Conservation (phyloP, 805 yeast genomes). For the Yarrowia hollandica region DNA sequence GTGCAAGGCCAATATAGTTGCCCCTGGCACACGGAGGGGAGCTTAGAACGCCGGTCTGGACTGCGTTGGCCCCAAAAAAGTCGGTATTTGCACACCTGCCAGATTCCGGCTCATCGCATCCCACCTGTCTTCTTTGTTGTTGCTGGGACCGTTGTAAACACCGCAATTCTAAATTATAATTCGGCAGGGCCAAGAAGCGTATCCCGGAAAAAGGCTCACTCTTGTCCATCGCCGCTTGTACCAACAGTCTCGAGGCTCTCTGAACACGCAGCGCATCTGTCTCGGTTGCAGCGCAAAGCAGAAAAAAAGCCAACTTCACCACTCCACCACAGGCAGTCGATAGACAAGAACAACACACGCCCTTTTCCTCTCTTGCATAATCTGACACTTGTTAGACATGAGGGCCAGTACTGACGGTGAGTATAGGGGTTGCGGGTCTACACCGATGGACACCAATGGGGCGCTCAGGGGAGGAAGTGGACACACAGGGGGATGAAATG, state of each 20-base stretch:
- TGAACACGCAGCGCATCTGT: neutral
- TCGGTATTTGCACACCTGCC: too few species aligned
- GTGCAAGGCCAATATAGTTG: too few species aligned
- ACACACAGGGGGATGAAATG: too few species aligned
- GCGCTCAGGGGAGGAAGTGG: too few species aligned
- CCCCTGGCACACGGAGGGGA: too few species aligned
- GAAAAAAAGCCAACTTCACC: neutral
- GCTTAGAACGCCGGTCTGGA: too few species aligned
- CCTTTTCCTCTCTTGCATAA: constrained; percentile 23
- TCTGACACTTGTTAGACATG: constrained; percentile 23
- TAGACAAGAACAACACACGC: too few species aligned
- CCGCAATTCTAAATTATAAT: constrained; percentile 22
- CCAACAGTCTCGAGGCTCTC: neutral
- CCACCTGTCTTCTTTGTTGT: neutral
- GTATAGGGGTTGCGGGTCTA: too few species aligned
- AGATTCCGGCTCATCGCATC: too few species aligned
- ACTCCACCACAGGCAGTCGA: neutral
- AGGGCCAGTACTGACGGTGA: constrained; percentile 23
- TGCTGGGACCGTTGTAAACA: constrained; percentile 17
- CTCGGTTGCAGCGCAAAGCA: neutral
- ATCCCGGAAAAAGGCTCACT: constrained; percentile 22
- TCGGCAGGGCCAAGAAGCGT: constrained; percentile 25
- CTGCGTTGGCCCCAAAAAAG: too few species aligned
- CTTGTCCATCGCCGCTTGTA: too few species aligned
- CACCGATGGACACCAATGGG: too few species aligned